A percentile compares a stretch with the other conserved stretches of the same genome.
Conservation (phyloP, 148 eudicot species). For the Beta vulgaris region DNA sequence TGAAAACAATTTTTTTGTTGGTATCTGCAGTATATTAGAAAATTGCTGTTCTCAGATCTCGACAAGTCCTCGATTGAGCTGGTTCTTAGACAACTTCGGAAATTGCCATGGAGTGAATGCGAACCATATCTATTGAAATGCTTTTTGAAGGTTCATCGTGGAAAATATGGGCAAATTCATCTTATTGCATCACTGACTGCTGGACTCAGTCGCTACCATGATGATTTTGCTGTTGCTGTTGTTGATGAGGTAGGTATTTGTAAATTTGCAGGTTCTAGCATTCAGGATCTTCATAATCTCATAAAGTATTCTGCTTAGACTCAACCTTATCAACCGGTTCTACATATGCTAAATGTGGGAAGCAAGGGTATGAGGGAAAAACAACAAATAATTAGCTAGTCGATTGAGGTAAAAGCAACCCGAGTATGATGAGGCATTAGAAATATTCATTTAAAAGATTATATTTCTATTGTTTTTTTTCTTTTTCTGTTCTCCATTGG, state of each 20-base stretch:
- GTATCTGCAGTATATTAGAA: constrained; percentile 81
- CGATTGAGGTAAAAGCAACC: too few relatives aligned
- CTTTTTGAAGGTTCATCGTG: constrained; percentile 92
- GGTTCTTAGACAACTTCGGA: constrained; percentile 94
- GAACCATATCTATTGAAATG: constrained; percentile 81
- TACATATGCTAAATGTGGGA: too few relatives aligned
- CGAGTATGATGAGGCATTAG: too few relatives aligned
- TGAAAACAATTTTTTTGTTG: constrained; percentile 21
- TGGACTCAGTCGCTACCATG: constrained; percentile 92
- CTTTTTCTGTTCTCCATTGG: too few relatives aligned
- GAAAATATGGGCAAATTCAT: constrained; percentile 97
- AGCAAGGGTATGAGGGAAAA: too few relatives aligned
- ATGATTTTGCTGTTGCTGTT: constrained; percentile 91
- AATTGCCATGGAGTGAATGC: constrained; percentile 94
- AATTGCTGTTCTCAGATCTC: constrained; percentile 88
- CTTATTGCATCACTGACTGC: constrained; percentile 92
- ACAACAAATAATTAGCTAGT: too few relatives aligned
- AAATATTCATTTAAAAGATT: too few relatives aligned
- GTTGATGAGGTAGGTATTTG: constrained; percentile 77
- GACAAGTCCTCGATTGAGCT: constrained; percentile 90
- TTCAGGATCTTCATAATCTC: not conserved
- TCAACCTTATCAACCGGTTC: too few relatives aligned
- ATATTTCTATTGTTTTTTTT: too few relatives aligned
- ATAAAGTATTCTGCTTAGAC: not conserved
- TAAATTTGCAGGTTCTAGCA: not conserved